Base-by-base conservation (phyloP, 208 protist species). In the Wallacemonas sp. region DNA sequence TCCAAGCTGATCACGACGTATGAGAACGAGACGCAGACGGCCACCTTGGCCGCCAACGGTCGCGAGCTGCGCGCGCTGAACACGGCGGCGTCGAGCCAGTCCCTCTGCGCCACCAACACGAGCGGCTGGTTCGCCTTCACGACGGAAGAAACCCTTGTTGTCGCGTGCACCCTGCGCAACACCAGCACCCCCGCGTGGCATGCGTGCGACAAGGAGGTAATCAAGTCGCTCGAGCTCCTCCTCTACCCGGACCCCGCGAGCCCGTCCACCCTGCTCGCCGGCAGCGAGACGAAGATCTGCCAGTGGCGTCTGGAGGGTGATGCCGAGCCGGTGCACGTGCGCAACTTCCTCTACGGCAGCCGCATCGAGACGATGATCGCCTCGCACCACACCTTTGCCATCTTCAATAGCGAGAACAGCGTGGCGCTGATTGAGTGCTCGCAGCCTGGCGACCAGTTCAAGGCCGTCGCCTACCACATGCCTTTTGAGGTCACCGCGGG, bases 51-150 rank as follows among this genome's bases (percentile, higher is more conserved):
- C 55, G 48, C 57, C 18, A 73, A 85, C 45, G 79, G 75, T 42
- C 84, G 71, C 10, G 73, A 86, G 55, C 70, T 93, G 67, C 86
- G 89, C 5, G 50, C 63, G 32, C 74, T 92, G 28, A 67, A 50
- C 23, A 54, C 46, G 46, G 69, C 67, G 31, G 71, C 80, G 20
- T 72, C 74, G 10, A 55, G 65, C 12, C 45, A 66, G 39, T 79
- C 72, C 5, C 75, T 92, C 49, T 93, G 86, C 69, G 62, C 76
- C 12, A 83, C 84, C 28, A 83, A 81, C 61, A 86, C 65, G 16
- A 77, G 78, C 28, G 86, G 84, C 41, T 93, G 85, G 86, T 89
- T 96, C 70, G 86, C 91, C 76, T 96, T 96, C 70, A 91, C 82
- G n/a, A 77, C 77, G 54, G 82, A 85, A 33, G 64, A 79, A 23